Conservation (phyloP, 192 early-diverging fungal species). For the Entomortierella parvispora region DNA sequence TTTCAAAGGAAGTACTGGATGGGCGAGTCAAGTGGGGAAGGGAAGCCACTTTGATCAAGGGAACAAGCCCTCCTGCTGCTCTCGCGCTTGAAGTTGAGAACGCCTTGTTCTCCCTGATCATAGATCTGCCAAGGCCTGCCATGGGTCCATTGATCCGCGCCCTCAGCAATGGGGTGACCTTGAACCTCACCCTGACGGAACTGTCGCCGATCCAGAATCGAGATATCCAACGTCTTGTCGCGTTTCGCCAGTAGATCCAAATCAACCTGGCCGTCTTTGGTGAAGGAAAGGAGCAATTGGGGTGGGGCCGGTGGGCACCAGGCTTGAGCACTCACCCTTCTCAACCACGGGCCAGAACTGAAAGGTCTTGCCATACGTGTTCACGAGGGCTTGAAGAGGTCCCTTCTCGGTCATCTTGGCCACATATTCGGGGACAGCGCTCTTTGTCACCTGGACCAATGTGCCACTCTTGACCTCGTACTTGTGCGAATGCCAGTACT, state of each 20-base stretch:
- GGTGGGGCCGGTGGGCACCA: slow-evolving; percentile 51
- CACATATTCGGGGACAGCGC: slow-evolving; percentile 42
- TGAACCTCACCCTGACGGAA: slow-evolving; percentile 16
- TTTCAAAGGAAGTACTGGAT: no score
- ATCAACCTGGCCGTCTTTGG: slow-evolving; percentile 54
- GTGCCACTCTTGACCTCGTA: slow-evolving; percentile 63
- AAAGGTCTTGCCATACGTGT: slow-evolving; percentile 61
- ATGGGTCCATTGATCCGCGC: slow-evolving; percentile 20
- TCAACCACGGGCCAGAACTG: slow-evolving; percentile 66
- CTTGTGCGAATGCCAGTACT: slow-evolving; percentile 68
- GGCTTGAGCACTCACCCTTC: slow-evolving; percentile 47
- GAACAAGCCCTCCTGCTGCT: no score
- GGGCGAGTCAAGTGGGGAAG: no score
- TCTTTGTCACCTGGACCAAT: slow-evolving; percentile 39
- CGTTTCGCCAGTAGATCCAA: slow-evolving; percentile 26
- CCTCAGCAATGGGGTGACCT: slow-evolving; percentile 15
- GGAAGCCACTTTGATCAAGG: no score
- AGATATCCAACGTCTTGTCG: slow-evolving; percentile 36
- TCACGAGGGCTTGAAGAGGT: slow-evolving; percentile 41
- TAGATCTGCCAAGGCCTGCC: slow-evolving; percentile 26
- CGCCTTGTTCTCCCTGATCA: slow-evolving; percentile 10
- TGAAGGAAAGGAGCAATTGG: slow-evolving; percentile 56
- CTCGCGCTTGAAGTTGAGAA: neutral
- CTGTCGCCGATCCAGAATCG: slow-evolving; percentile 21
- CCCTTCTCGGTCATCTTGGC: slow-evolving; percentile 36